Conservation (phyloP, 2,329 filamentous ascomycete species). For the Diplodia mutila region DNA sequence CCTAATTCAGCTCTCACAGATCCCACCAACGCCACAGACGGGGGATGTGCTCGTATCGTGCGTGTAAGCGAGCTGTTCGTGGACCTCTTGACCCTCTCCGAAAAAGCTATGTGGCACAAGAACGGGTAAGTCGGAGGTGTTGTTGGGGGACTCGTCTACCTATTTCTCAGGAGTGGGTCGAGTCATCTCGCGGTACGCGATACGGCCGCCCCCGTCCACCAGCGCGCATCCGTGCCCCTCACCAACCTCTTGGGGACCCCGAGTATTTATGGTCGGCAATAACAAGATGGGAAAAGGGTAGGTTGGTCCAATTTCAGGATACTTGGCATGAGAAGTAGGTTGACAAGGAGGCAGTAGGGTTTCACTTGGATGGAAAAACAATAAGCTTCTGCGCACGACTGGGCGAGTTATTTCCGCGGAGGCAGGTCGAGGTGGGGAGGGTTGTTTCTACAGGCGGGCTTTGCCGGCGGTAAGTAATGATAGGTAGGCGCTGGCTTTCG, state of each 20-base stretch:
- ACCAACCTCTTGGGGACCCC: neutral
- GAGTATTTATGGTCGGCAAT: constrained; percentile 6
- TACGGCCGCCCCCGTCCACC: neutral
- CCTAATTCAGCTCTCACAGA: neutral
- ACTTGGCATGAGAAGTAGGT: neutral
- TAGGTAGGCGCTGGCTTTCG: neutral
- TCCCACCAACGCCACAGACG: neutral
- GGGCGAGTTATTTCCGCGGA: neutral
- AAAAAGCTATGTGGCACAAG: neutral
- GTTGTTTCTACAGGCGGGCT: neutral
- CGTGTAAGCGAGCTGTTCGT: neutral
- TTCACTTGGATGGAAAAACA: neutral
- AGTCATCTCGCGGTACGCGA: constrained; percentile 15
- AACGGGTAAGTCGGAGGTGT: constrained; percentile 4
- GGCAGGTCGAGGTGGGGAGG: neutral
- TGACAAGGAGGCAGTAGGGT: neutral
- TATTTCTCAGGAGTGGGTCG: neutral
- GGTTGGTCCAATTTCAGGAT: neutral
- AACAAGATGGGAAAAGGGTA: neutral
- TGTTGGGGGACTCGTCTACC: neutral
- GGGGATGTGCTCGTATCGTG: neutral
- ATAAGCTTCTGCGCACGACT: neutral
- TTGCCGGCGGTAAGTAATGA: neutral
- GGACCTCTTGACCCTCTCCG: neutral
- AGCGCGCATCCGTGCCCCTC: neutral